Evolutionary conservation across 2,329 filamentous ascomycete genomes (phyloP).

Genomic region (Fusarium sp.): DNA sequence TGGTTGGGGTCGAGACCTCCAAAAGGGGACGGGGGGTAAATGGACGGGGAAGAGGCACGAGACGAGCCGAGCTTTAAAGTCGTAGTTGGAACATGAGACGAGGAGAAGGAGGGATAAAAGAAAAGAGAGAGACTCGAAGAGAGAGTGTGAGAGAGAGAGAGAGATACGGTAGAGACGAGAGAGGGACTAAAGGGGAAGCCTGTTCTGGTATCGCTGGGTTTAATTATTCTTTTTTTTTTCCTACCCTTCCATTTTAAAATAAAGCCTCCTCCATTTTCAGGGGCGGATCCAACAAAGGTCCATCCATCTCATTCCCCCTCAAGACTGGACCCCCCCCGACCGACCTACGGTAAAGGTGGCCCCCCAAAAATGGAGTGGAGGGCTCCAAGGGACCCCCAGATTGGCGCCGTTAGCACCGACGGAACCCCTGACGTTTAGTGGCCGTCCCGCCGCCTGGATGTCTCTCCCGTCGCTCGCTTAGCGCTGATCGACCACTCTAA

Average conservation of each 20-base stretch:
- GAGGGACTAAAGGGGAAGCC: conserved; percentile 39
- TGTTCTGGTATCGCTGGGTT: conserved; percentile 39
- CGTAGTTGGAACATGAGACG: conserved; percentile 21
- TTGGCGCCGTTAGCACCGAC: conserved; percentile 46
- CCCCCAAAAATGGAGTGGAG: conserved; percentile 4
- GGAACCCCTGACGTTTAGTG: conserved; percentile 42
- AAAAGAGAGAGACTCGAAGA: conserved; percentile 19
- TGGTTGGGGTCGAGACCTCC: conserved; percentile 46
- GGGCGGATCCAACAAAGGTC: conserved; percentile 44
- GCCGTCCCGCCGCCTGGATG: conserved; percentile 42
- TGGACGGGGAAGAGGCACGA: conserved; percentile 8
- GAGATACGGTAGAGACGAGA: conserved; percentile 18
- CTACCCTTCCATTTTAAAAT: conserved; percentile 43
- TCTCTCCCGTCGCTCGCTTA: conserved; percentile 44
- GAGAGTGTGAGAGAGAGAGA: conserved; percentile 17
- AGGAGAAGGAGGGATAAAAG: conserved; percentile 20
- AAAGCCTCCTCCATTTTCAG: conserved; percentile 43
- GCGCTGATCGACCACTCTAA: conserved; percentile 45
- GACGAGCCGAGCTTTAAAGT: conserved; percentile 13
- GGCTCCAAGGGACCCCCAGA: conserved; percentile 43
- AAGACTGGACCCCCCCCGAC: not conserved
- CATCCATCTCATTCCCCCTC: conserved; percentile 7
- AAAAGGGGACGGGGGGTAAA: conserved; percentile 16
- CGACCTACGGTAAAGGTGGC: not conserved
- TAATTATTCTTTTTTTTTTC: conserved; percentile 45